A percentile compares a stretch with the other conserved stretches of the same genome.
phyloP scores from a whole-genome alignment of 352 stramenopile species.

The Phytophthora chlamydospora region DNA sequence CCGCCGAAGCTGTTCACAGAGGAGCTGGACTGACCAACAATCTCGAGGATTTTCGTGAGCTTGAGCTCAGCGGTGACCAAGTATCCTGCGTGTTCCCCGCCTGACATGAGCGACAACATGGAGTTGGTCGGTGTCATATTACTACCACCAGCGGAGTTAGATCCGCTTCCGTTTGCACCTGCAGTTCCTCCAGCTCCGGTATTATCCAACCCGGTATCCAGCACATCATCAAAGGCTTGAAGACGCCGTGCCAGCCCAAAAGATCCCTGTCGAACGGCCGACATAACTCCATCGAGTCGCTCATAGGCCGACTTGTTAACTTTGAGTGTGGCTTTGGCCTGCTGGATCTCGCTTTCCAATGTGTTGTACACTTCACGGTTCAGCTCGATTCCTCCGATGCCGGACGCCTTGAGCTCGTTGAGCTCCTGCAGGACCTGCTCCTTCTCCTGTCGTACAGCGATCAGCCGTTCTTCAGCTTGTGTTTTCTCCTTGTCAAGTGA shows the following conservation, averaged over 20 bases:
- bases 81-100: conserved; percentile 63
- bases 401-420: conserved; percentile 84
- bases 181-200: conserved; percentile 1
- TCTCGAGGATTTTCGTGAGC: conserved; percentile 76
- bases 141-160: neutral
- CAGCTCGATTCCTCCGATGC: conserved; percentile 76
- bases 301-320: conserved; percentile 82
- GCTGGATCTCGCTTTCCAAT: conserved; percentile 76
- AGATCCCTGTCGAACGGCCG: conserved; percentile 74
- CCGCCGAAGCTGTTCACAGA: conserved; percentile 63
- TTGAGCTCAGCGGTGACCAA: conserved; percentile 74
- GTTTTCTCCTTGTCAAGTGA: conserved; percentile 83
- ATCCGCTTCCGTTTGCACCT: conserved; percentile 7
- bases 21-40: conserved; percentile 74
- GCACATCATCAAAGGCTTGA: conserved; percentile 72
- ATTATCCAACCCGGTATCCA: conserved; percentile 41
- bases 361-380: conserved; percentile 86
- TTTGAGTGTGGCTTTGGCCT: conserved; percentile 73
- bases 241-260: conserved; percentile 71
- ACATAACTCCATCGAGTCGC: conserved; percentile 76
- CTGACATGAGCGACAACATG: conserved; percentile 39
- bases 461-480: conserved; percentile 59
- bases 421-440: conserved; percentile 61
- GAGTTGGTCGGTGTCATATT: conserved; percentile 29
- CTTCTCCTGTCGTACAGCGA: conserved; percentile 64